Evolutionary conservation across 2,329 filamentous ascomycete species (phyloP).

Genomic region (Phaeosphaeriaceae sp.): DNA sequence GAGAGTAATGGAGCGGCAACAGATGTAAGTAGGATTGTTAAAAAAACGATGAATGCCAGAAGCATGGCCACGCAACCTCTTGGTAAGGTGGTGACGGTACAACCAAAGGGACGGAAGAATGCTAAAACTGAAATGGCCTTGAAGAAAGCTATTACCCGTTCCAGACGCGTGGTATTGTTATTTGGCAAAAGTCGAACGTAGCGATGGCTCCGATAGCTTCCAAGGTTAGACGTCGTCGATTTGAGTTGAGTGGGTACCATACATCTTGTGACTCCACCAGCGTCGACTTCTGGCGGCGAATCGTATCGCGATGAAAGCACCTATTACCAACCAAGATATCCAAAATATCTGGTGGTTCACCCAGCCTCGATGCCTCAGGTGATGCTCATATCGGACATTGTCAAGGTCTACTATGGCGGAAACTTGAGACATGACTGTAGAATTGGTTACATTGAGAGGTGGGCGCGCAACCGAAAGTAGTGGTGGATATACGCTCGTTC

Average conservation of each 20-base stretch:
- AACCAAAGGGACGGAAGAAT: conserved; percentile 1
- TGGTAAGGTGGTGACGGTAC: conserved; percentile 1
- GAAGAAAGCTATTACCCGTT: conserved; percentile 7
- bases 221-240: not conserved
- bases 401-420: conserved; percentile 14
- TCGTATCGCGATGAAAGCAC: conserved; percentile 4
- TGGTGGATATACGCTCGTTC: too few relatives aligned
- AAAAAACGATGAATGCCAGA: conserved; percentile 9
- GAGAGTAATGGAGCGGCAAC: conserved; percentile 31
- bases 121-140: conserved; percentile 11
- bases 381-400: conserved; percentile 32
- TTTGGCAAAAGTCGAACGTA: not conserved
- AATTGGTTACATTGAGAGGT: not conserved
- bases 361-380: conserved; percentile 28
- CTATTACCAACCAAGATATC: conserved; percentile 23
- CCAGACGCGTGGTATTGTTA: not conserved
- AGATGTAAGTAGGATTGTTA: conserved; percentile 17
- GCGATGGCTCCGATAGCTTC: conserved; percentile 11
- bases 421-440: not conserved
- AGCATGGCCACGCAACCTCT: conserved; percentile 13
- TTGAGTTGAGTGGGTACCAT: not conserved
- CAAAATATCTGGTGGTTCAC: conserved; percentile 22
- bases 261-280: conserved; percentile 22
- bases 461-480: too few relatives aligned
- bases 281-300: not conserved